Conservation (phyloP, 164 flowering plant genomes). For the Saururus chinensis region DNA sequence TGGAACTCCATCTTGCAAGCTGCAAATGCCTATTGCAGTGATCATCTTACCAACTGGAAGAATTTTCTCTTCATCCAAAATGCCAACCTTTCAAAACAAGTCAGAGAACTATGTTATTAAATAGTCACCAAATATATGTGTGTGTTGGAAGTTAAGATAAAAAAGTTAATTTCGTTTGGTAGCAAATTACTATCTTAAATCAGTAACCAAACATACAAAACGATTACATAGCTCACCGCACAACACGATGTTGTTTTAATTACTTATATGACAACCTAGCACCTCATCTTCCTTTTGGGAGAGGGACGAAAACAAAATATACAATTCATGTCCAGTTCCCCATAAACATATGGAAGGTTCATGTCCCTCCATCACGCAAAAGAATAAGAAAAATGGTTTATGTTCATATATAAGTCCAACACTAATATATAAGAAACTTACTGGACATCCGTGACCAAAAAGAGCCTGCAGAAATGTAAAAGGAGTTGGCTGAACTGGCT, state of each 20-base stretch:
- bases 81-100: constrained; percentile 47
- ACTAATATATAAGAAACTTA: constrained; percentile 24
- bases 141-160: background rate
- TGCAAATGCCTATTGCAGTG: constrained; percentile 68
- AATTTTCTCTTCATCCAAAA: constrained; percentile 83
- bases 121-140: background rate
- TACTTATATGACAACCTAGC: too few species aligned
- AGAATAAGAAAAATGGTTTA: too few species aligned
- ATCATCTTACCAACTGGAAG: constrained; percentile 75
- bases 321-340: too few species aligned
- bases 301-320: too few species aligned
- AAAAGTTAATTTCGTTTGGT: background rate
- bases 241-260: background rate
- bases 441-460: constrained; percentile 75
- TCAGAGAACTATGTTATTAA: background rate
- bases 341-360: too few species aligned
- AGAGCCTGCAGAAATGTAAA: constrained; percentile 64
- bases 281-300: too few species aligned
- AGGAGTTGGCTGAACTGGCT: constrained; percentile 51
- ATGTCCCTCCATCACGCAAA: too few species aligned
- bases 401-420: too few species aligned
- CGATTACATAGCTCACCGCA: background rate
- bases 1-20: constrained; percentile 43
- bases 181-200: too few species aligned
- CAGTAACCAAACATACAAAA: background rate